Base-by-base conservation (phyloP, 495 filamentous ascomycete species). In the Neurospora africana region DNA sequence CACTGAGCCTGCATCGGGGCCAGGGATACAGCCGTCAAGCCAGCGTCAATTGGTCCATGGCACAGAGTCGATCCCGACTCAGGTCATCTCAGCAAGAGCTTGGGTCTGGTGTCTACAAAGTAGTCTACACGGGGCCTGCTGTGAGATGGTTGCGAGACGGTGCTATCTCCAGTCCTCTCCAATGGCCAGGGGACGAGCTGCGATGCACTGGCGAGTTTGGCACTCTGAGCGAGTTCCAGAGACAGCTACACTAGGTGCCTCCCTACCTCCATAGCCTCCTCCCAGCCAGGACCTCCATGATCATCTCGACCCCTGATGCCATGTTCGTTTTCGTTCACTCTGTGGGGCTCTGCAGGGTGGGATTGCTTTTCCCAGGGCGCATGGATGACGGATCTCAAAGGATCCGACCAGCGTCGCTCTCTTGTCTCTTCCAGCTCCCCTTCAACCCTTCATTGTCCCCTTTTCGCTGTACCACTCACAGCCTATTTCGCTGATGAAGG, bases 341-440 rank as follows among this genome's bases (percentile, higher is more conserved):
- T 70, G 72, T 73, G 75, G 74, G 75, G 70, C 75, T 74, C 70
- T 71, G 38, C 73, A 76, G 74, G 70, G 75, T 78, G 73, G 71
- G 73, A 75, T 77, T 75, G 43, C 53, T 36, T 47, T 43, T 73
- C 68, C 71, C 74, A 71, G 68, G 36, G 68, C 70, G 70, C 39
- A 47, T 37, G 30, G 17, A 27, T 23, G 33, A 17, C 43, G n/a
- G 21, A 27, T 36, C 33, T 47, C 41, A 38, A 41, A 65, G 21
- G 40, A 38, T 36, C 13, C 69, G 69, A 68, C 41, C 67, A 36
- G 35, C 67, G 30, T 30, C 69, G 21, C 30, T 27, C 21, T 37
- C 43, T 39, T 13, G 35, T 33, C 61, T 23, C 21, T 33, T 47
- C 40, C 23, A n/a, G 33, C 37, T 72, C 41, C 70, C 70, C 53